Evolutionary conservation across 805 yeast genomes (phyloP), one percentile per base, ranked within the genome.

Genomic region (Ogataea wickerhamii): DNA sequence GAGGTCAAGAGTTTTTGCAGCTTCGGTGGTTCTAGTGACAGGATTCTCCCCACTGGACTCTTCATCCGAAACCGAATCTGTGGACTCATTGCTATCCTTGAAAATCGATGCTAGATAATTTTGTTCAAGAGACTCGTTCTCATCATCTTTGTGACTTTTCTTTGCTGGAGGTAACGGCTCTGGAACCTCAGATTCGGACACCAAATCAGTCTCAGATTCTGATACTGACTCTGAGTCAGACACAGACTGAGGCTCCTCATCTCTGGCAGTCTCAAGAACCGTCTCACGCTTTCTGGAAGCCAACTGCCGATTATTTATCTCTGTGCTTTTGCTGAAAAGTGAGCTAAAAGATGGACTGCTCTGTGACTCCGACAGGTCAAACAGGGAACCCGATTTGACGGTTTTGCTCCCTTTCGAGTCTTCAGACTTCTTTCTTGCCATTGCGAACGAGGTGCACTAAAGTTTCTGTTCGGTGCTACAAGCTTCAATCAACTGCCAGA

Each of bases 1-100:
- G 43, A 82, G 61, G 61, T 82, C 82, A 32, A 80, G 52, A 3
- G 66, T 61, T 47, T 70, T 72, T 26, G 84, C 82, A 2, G 53
- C 53, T 8, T 56, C 52, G 14, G 54, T 48, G 8, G 26, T 24
- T 17, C 34, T 20, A 17, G 26, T 3, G 4, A 20, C 16, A 3
- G 32, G 14, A 18, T 34, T 37, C 40, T 10, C 18, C 25, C 37
- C 41, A 34, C 41, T 53, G n/a, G 49, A 48, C 13, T 55, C 60
- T 5, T 53, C 48, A 14, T 53, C 55, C 12, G 57, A 52, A 11
- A 53, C 61, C 7, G 29, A 26, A 14, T 7, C 17, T 11, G 7
- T 13, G 16, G 29, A 26, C 17, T 11, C 29, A 14, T 11, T 14
- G n/a, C n/a, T 14, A 7, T 26, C 29, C 8, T 10, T 7, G 8